Evolutionary conservation across 305 asterid genomes (phyloP), one percentile per base, ranked within the genome.

Genomic region (Fraxinus xanthoxyloides): DNA sequence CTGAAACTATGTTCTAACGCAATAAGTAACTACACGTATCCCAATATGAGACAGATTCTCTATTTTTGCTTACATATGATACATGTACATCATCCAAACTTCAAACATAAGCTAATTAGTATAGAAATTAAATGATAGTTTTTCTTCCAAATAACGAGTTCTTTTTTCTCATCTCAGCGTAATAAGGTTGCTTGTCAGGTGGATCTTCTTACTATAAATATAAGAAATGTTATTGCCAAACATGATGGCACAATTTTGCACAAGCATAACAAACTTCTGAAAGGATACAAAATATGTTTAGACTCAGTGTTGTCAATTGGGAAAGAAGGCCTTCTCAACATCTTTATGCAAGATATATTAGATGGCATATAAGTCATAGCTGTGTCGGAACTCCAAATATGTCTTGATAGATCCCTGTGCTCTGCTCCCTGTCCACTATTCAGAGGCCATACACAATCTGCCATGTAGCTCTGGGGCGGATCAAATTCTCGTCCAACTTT

Each of bases 271-370:
- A 80, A 79, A 74, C 76, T 81, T 75, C 5, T 34, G 15, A 85
- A 89, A 90, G 98, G 99, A 96, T 96, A 96, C 99, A 96, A 34
- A 31, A 91, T 81, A 79, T 86, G 87, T 74, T 82, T 90, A 78
- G 89, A 46, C 77, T 86, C 48, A 40, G 85, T 46, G 80, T 76
- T 89, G 70, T 87, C 90, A 74, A 80, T 28, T 17, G 91, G 80
- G 40, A 34, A 79, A 79, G 82, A 84, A 82, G 82, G 81, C 87
- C 85, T 87, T 81, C 78, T 82, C 70, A 77, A 83, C 81, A 65
- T 85, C 92, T 86, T 90, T 82, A 96, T 89, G 88, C 94, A 90
- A 63, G 99, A 90, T 79, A 94, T 83, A 73, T 90, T 93, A 79
- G 98, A 94, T 80, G 89, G 75, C 94, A 92, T 54, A 75, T 43